phyloP scores from a whole-genome alignment of 2,329 filamentous ascomycete species.

The Cladophialophora bantiana region DNA sequence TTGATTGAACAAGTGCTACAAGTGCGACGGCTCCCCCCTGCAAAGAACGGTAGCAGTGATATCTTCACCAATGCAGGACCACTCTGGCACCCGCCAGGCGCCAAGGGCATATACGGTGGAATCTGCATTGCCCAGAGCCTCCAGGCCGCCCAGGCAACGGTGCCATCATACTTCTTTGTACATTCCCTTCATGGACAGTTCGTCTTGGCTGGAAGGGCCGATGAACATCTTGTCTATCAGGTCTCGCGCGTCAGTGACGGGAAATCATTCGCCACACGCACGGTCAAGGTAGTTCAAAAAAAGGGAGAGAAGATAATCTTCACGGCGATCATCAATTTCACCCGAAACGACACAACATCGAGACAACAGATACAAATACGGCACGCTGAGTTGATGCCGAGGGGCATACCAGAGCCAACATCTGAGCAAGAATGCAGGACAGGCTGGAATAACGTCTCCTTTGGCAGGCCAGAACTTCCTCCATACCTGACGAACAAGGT shows the following conservation, averaged over 20 bases:
- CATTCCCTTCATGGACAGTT: constrained; percentile 99
- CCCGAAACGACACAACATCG: constrained; percentile 47
- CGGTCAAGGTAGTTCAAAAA: constrained; percentile 89
- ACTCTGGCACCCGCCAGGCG: constrained; percentile 87
- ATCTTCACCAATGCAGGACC: constrained; percentile 92
- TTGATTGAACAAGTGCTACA: constrained; percentile 88
- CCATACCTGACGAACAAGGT: neutral
- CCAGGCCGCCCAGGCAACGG: constrained; percentile 83
- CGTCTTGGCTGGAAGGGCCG: constrained; percentile 81
- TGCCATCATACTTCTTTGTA: constrained; percentile 75
- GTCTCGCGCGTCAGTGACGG: constrained; percentile 92
- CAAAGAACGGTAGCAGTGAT: too few relatives aligned
- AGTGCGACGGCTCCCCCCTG: constrained; percentile 70
- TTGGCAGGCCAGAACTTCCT: neutral
- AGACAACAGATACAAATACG: constrained; percentile 55
- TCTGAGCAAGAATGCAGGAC: too few relatives aligned
- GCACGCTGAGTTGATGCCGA: constrained; percentile 67
- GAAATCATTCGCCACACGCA: constrained; percentile 84
- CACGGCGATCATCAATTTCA: constrained; percentile 90
- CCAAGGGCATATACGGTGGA: constrained; percentile 90
- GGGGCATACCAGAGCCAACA: neutral
- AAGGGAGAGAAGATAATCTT: constrained; percentile 78
- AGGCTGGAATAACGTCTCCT: too few relatives aligned
- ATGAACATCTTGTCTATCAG: constrained; percentile 87
- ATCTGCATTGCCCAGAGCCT: constrained; percentile 90